phyloP scores from a whole-genome alignment of 257 asterid species.

The Striga asiatica region DNA sequence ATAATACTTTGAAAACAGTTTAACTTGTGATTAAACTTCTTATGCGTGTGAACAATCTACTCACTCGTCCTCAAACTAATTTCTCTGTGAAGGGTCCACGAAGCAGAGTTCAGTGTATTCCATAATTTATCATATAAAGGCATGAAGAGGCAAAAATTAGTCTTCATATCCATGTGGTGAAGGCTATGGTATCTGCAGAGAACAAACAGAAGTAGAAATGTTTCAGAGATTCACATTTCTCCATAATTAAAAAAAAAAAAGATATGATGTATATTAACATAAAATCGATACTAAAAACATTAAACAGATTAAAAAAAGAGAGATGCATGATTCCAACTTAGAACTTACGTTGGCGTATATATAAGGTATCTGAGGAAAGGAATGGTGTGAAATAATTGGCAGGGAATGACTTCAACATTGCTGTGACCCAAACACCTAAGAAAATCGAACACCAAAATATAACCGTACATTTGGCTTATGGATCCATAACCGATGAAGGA shows the following conservation, averaged over 20 bases:
- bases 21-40: too few relatives aligned
- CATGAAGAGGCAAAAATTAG: constrained; percentile 91
- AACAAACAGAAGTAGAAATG: not conserved
- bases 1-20: too few relatives aligned
- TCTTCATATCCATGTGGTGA: constrained; percentile 55
- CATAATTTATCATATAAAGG: constrained; percentile 69
- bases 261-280: too few relatives aligned
- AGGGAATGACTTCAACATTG: constrained; percentile 66
- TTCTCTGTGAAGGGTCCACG: constrained; percentile 62
- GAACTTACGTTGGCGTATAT: constrained; percentile 71
- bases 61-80: constrained; percentile 51
- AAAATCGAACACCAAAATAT: constrained; percentile 63
- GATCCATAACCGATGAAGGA: constrained; percentile 64
- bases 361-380: constrained; percentile 59
- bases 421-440: constrained; percentile 78
- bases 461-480: constrained; percentile 44
- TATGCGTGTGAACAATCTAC: too few relatives aligned
- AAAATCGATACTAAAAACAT: not conserved
- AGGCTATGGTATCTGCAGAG: constrained; percentile 65
- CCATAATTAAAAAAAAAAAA: not conserved
- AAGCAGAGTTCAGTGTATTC: constrained; percentile 41
- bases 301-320: too few relatives aligned
- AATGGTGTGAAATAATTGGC: constrained; percentile 29
- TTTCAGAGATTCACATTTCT: too few relatives aligned
- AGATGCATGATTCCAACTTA: too few relatives aligned